Percentiles rank a stretch among this genome's conserved stretches.
These are phyloP conservation scores for Aspergillus conjunctus DNA, from an alignment of 495 filamentous ascomycete species.

Conservation along the genomic window DNA sequence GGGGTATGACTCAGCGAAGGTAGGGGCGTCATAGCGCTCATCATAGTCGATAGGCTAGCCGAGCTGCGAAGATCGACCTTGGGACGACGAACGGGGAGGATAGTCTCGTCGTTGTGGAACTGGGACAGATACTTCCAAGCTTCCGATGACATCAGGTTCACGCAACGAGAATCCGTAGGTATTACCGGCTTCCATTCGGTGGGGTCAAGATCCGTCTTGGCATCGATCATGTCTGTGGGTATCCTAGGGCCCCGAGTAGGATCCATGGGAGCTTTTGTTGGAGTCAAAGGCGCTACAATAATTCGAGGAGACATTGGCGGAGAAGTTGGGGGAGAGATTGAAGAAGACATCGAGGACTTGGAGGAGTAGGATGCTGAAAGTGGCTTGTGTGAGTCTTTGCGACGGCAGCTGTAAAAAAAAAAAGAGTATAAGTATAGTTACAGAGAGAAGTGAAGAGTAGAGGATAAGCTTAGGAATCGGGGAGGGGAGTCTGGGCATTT, in stretches of 20 bases:
- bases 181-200: constrained; percentile 61
- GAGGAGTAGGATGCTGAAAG: constrained; percentile 46
- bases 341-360: constrained; percentile 28
- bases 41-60: constrained; percentile 40
- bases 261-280: constrained; percentile 37
- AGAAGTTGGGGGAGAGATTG: constrained; percentile 36
- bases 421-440: constrained; percentile 14
- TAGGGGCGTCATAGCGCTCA: constrained; percentile 25
- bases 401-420: constrained; percentile 47
- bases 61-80: constrained; percentile 33
- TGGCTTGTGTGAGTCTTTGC: constrained; percentile 54
- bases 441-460: constrained; percentile 14
- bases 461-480: constrained; percentile 8
- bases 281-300: constrained; percentile 49
- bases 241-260: constrained; percentile 40
- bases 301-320: constrained; percentile 43
- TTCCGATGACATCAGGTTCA: constrained; percentile 42
- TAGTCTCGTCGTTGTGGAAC: constrained; percentile 42
- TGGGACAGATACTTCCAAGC: constrained; percentile 54
- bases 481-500: constrained; percentile 6
- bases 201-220: constrained; percentile 57
- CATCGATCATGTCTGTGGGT: constrained; percentile 41
- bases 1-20: constrained; percentile 47
- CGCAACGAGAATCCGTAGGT: constrained; percentile 25
- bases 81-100: constrained; percentile 34